Evolutionary conservation across 1,284 basidiomycete species (phyloP).

Genomic region (Bjerkandera adusta): DNA sequence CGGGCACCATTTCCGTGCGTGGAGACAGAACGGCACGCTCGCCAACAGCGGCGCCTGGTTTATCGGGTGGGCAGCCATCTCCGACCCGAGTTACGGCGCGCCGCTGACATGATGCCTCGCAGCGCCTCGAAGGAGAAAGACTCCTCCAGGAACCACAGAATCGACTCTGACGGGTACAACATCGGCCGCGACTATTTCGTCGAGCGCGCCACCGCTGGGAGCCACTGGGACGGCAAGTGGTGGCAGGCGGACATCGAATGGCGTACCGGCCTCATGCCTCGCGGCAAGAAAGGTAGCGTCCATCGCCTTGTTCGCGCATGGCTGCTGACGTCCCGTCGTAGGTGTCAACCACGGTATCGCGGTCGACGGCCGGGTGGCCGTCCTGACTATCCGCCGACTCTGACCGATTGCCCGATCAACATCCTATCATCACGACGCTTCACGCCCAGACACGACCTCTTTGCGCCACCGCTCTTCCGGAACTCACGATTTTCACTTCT

Average conservation of each 20-base stretch:
- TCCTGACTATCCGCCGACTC: conserved; percentile 61
- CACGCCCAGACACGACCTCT: too few species aligned
- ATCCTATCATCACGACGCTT: too few species aligned
- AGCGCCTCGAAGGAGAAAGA: conserved; percentile 77
- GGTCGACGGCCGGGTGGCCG: conserved; percentile 76
- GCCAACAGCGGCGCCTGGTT: conserved; percentile 47
- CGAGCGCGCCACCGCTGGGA: conserved; percentile 56
- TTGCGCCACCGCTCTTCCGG: too few species aligned
- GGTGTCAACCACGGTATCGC: conserved; percentile 77
- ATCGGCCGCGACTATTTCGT: conserved; percentile 75
- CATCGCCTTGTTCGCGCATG: conserved; percentile 5
- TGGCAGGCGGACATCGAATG: conserved; percentile 77
- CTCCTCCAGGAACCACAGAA: conserved; percentile 65
- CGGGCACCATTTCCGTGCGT: conserved; percentile 47
- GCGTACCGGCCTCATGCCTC: conserved; percentile 61
- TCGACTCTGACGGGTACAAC: conserved; percentile 75
- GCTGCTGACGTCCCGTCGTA: conserved; percentile 26
- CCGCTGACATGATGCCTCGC: neutral
- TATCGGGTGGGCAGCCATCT: conserved; percentile 34
- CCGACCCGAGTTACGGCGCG: neutral
- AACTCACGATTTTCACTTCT: too few species aligned
- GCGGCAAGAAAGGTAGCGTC: conserved; percentile 66
- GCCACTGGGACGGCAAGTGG: conserved; percentile 56
- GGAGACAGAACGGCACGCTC: conserved; percentile 44
- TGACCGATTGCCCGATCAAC: too few species aligned